A percentile compares a stretch with the other conserved stretches of the same genome.
Evolutionary conservation across 768 basidiomycete genomes (phyloP).

Genomic region (Hygrocybe coccinea): DNA sequence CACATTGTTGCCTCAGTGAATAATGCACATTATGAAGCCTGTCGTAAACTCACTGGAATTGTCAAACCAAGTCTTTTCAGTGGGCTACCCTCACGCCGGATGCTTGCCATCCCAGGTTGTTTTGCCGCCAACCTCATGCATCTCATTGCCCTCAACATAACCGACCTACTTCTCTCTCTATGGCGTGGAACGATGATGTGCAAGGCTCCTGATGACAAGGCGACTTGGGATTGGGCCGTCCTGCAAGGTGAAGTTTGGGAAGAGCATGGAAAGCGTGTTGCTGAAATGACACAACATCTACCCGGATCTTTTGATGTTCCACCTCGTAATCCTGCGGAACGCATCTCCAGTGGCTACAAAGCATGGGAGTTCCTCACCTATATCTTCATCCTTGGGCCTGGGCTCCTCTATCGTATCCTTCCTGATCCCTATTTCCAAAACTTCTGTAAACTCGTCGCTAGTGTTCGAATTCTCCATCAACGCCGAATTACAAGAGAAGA

Average conservation of each 20-base stretch:
- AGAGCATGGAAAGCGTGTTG: slow-evolving; percentile 15
- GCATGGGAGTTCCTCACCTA: slow-evolving; percentile 33
- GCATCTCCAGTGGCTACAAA: slow-evolving; percentile 24
- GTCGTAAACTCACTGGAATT: too few species aligned
- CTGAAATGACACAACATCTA: background rate
- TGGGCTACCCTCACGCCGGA: too few species aligned
- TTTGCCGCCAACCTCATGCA: too few species aligned
- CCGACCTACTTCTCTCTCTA: too few species aligned
- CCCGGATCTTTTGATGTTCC: slow-evolving; percentile 18
- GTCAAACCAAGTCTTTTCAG: too few species aligned
- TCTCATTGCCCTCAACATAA: too few species aligned
- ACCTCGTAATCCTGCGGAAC: slow-evolving; percentile 23
- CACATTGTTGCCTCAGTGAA: too few species aligned
- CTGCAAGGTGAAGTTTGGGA: slow-evolving; percentile 16
- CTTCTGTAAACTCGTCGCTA: slow-evolving; percentile 7
- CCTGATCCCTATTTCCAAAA: slow-evolving; percentile 3
- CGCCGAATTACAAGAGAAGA: background rate
- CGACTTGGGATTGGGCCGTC: slow-evolving; percentile 30
- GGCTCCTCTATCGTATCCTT: background rate
- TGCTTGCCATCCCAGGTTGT: too few species aligned
- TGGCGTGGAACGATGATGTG: too few species aligned
- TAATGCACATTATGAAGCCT: too few species aligned
- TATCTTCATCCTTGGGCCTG: slow-evolving; percentile 24
- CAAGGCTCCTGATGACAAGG: slow-evolving; percentile 15
- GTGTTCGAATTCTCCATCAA: slow-evolving; percentile 4